Evolutionary conservation across 2,329 filamentous ascomycete genomes (phyloP).

Genomic region (Rutstroemia sp.): DNA sequence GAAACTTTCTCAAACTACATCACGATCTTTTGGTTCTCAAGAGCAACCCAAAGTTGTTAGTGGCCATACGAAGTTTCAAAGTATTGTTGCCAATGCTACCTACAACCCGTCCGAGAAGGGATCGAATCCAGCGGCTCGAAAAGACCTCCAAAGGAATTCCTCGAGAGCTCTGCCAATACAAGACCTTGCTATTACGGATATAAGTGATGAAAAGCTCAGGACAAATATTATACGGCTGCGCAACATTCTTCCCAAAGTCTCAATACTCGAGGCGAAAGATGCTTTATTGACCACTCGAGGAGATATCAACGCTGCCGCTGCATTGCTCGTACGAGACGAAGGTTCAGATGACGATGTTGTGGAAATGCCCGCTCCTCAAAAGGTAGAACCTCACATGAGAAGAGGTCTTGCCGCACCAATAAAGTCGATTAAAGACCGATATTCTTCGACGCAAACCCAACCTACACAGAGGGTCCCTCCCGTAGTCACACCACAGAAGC

Average conservation of each 20-base stretch:
- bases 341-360: slow-evolving; percentile 30
- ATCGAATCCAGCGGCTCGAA: background rate
- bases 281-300: slow-evolving; percentile 43
- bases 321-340: slow-evolving; percentile 31
- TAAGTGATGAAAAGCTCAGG: slow-evolving; percentile 41
- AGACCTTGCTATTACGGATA: slow-evolving; percentile 40
- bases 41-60: slow-evolving; percentile 29
- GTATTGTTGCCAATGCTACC: slow-evolving; percentile 16
- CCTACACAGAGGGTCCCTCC: slow-evolving; percentile 17
- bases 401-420: slow-evolving; percentile 46
- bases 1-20: slow-evolving; percentile 31
- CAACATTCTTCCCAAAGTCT: slow-evolving; percentile 39
- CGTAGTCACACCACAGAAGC: slow-evolving; percentile 21
- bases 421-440: slow-evolving; percentile 52
- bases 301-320: slow-evolving; percentile 47
- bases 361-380: slow-evolving; percentile 17
- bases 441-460: slow-evolving; percentile 39
- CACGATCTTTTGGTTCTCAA: slow-evolving; percentile 27
- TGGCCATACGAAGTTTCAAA: slow-evolving; percentile 35
- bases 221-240: slow-evolving; percentile 46
- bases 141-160: slow-evolving; percentile 29
- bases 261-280: slow-evolving; percentile 39
- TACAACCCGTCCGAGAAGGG: slow-evolving; percentile 14
- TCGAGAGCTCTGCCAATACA: slow-evolving; percentile 39
- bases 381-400: slow-evolving; percentile 41